Conservation (phyloP, 176 grass and related monocot genomes). For the Phoenix roebelenii region DNA sequence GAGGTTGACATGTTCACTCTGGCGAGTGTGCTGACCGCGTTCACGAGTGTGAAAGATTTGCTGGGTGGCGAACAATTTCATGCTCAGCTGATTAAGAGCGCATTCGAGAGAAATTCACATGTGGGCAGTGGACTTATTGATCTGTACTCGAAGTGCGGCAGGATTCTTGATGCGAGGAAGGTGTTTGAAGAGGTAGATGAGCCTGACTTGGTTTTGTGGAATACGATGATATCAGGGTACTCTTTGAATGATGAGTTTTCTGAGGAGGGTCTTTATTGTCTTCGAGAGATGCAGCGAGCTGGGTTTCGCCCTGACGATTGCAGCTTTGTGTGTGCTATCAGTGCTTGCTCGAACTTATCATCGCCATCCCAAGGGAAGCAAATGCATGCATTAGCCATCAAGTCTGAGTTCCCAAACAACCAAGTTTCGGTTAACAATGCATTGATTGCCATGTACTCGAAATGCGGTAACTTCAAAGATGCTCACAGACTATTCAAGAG, state of each 20-base stretch:
- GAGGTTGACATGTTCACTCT: slow-evolving; percentile 28
- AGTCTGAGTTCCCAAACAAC: slow-evolving; percentile 26
- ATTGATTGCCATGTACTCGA: slow-evolving; percentile 28
- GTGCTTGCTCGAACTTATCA: slow-evolving; percentile 29
- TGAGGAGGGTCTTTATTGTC: slow-evolving; percentile 29
- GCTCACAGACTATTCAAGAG: slow-evolving; percentile 30
- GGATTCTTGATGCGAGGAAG: slow-evolving; percentile 24
- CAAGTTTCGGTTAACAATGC: slow-evolving; percentile 29
- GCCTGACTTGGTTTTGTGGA: slow-evolving; percentile 40
- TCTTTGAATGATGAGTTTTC: slow-evolving; percentile 27
- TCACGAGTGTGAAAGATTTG: slow-evolving; percentile 18
- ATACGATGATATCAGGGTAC: slow-evolving; percentile 37
- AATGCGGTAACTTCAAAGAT: slow-evolving; percentile 29
- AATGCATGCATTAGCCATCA: slow-evolving; percentile 38
- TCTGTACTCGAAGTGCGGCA: slow-evolving; percentile 29
- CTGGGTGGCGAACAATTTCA: slow-evolving; percentile 24
- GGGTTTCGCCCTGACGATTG: slow-evolving; percentile 34
- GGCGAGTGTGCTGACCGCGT: slow-evolving; percentile 31
- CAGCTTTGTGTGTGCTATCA: slow-evolving; percentile 37
- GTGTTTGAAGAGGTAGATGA: slow-evolving; percentile 25
- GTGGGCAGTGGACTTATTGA: slow-evolving; percentile 34
- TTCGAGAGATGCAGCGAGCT: slow-evolving; percentile 24
- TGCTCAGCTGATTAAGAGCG: slow-evolving; percentile 22
- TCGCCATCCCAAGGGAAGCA: slow-evolving; percentile 34
- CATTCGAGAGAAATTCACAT: slow-evolving; percentile 15